phyloP scores from a whole-genome alignment of 78 protist species.

The Bigelowiella natans region DNA sequence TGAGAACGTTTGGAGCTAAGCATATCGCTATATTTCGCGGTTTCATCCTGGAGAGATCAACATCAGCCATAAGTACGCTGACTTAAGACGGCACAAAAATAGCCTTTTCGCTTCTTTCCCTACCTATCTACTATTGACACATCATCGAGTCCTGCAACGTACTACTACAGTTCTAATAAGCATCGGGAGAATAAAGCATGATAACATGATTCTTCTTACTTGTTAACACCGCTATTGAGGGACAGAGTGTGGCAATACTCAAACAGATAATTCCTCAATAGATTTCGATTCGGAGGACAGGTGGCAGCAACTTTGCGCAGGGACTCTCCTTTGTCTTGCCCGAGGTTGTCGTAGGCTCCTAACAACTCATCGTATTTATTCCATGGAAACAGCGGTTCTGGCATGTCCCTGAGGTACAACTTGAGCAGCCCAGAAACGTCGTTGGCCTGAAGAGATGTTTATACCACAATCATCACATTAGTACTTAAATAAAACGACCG shows the following conservation, averaged over 20 bases:
- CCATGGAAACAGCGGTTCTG: neutral
- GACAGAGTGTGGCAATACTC: neutral
- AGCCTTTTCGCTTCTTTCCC: too few species aligned
- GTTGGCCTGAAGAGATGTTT: too few species aligned
- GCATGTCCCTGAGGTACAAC: neutral
- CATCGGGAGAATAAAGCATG: too few species aligned
- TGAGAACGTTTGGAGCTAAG: neutral
- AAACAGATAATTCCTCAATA: neutral
- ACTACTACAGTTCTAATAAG: too few species aligned
- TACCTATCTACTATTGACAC: too few species aligned
- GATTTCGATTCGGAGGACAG: neutral
- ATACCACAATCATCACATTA: too few species aligned
- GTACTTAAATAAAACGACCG: too few species aligned
- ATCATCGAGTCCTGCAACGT: too few species aligned
- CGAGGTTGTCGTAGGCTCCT: neutral
- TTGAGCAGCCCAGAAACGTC: neutral
- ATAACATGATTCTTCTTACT: neutral
- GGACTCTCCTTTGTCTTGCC: neutral
- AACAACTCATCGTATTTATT: neutral
- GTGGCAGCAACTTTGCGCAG: neutral
- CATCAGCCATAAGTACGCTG: too few species aligned
- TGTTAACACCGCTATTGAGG: neutral
- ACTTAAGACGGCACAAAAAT: too few species aligned
- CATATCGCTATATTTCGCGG: neutral
- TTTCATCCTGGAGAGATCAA: neutral